Conservation (phyloP, 768 basidiomycete species). For the Suillus tomentosus region DNA sequence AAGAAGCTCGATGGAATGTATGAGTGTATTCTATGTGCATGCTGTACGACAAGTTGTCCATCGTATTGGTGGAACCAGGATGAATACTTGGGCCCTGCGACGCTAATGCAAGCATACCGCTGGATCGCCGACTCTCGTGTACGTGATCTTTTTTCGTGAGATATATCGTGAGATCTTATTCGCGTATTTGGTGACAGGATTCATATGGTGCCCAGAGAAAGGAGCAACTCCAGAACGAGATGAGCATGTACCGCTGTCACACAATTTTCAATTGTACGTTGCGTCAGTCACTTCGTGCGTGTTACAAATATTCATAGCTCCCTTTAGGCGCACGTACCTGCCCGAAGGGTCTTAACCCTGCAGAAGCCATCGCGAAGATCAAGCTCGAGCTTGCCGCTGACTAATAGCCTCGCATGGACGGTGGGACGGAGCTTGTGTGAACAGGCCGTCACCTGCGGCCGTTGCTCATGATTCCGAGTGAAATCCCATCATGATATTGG, state of each 20-base stretch:
- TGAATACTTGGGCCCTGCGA: constrained; percentile 96
- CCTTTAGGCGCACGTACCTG: constrained; percentile 83
- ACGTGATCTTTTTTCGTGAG: constrained; percentile 28
- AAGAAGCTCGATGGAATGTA: constrained; percentile 97
- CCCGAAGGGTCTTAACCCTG: constrained; percentile 95
- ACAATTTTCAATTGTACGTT: constrained; percentile 95
- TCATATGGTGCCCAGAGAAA: constrained; percentile 75
- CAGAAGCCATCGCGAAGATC: constrained; percentile 89
- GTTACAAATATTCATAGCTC: background rate
- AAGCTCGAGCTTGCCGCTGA: constrained; percentile 72
- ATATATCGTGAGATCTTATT: background rate
- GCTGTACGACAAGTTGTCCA: constrained; percentile 97
- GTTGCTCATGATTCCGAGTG: no score
- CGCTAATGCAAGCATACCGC: constrained; percentile 94
- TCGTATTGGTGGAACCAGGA: constrained; percentile 99
- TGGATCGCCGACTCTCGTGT: constrained; percentile 98
- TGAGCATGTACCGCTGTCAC: constrained; percentile 97
- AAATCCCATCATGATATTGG: no score
- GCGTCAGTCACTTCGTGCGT: background rate
- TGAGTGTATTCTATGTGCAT: constrained; percentile 96
- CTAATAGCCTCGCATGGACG: background rate
- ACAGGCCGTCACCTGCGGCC: no score
- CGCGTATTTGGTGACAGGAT: constrained; percentile 50
- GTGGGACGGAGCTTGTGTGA: background rate
- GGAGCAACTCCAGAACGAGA: constrained; percentile 92